Percentiles rank a stretch among this genome's conserved stretches.
Evolutionary conservation across 176 grass and related monocot genomes (phyloP).

Genomic region (Phragmites australis): DNA sequence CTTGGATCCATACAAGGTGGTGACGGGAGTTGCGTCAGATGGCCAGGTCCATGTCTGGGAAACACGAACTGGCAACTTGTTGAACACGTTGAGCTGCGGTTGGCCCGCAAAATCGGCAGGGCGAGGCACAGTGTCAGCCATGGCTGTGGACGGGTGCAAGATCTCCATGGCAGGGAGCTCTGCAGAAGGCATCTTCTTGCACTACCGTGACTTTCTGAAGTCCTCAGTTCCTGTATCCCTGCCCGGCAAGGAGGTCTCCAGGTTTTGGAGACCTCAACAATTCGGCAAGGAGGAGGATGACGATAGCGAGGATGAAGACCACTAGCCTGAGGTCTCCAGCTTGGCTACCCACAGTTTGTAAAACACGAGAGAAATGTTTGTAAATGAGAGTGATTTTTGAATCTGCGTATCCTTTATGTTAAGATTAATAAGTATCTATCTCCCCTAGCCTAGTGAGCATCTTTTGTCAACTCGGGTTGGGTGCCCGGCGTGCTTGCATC

Average conservation of each 20-base stretch:
- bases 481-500: background rate
- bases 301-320: slow-evolving; percentile 10
- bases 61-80: slow-evolving; percentile 43
- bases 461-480: background rate
- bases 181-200: slow-evolving; percentile 37
- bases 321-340: background rate
- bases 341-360: background rate
- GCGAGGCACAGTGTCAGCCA: slow-evolving; percentile 44
- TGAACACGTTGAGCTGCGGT: slow-evolving; percentile 57
- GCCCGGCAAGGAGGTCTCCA: slow-evolving; percentile 39
- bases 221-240: slow-evolving; percentile 50
- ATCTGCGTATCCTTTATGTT: background rate
- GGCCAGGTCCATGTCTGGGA: slow-evolving; percentile 63
- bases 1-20: slow-evolving; percentile 83
- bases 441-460: background rate
- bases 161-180: slow-evolving; percentile 49
- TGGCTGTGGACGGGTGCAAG: slow-evolving; percentile 67
- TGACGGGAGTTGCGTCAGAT: slow-evolving; percentile 55
- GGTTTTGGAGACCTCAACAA: slow-evolving; percentile 59
- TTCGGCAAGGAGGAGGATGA: background rate
- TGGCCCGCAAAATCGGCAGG: slow-evolving; percentile 22
- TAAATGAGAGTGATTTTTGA: background rate
- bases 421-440: background rate
- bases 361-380: background rate
- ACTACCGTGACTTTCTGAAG: slow-evolving; percentile 57